Conservation (phyloP, 306 rosid genomes). For the Spatholobus suberectus region DNA sequence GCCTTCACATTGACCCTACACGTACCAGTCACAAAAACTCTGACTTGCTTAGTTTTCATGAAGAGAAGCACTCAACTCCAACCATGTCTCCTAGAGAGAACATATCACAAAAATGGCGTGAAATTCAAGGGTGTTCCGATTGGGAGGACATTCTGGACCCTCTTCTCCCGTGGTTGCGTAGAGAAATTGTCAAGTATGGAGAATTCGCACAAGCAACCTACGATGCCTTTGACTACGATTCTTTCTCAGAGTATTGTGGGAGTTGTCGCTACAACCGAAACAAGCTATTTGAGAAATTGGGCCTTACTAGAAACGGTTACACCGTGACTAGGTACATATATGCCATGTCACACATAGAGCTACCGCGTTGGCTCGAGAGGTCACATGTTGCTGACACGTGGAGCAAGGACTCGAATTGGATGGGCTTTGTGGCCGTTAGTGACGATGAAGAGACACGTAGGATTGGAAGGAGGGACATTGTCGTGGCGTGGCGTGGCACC, state of each 20-base stretch:
- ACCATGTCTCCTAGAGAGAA: constrained; percentile 62
- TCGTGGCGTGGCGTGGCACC: constrained; percentile 76
- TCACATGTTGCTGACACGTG: constrained; percentile 56
- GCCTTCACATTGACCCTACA: constrained; percentile 50
- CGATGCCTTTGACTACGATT: constrained; percentile 71
- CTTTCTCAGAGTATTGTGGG: constrained; percentile 66
- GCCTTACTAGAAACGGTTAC: constrained; percentile 52
- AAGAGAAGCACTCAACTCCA: constrained; percentile 55
- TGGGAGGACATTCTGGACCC: constrained; percentile 67
- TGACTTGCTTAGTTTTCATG: constrained; percentile 10
- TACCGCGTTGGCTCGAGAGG: constrained; percentile 70
- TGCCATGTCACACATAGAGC: constrained; percentile 67
- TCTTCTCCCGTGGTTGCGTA: constrained; percentile 61
- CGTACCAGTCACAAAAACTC: not conserved
- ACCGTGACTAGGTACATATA: constrained; percentile 58
- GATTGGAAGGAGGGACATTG: constrained; percentile 68
- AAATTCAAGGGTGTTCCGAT: constrained; percentile 55
- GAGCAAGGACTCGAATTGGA: constrained; percentile 81
- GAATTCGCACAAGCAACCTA: constrained; percentile 80
- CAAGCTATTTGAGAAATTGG: constrained; percentile 53
- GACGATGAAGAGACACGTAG: constrained; percentile 59
- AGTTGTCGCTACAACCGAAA: constrained; percentile 60
- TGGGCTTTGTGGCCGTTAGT: constrained; percentile 65
- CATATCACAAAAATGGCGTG: constrained; percentile 59
- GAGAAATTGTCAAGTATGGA: constrained; percentile 74